Evolutionary conservation across 305 asterid genomes (phyloP), one percentile per base, ranked within the genome.

Genomic region (Galium porrigens): DNA sequence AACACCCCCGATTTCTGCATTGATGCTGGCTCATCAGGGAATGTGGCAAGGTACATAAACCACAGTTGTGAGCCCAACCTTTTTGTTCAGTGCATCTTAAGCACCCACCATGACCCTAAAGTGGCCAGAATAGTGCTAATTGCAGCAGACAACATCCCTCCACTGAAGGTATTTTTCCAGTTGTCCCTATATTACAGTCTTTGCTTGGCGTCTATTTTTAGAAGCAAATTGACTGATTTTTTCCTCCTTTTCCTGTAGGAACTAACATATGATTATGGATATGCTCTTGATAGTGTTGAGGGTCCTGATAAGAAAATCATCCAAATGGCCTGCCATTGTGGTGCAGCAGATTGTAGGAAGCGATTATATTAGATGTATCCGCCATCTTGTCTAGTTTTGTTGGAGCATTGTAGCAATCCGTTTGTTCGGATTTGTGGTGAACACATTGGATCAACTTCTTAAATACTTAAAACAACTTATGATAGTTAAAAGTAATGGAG

Each of bases 91-190:
- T 91, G 98, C 61, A 75, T 91, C 54, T 79, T 91, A 44, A 84
- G 84, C 73, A 11, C 67, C n/a, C 96, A 88, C 60, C 96, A 86
- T 20, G 95, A 91, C 36, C 48, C 81, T 6, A 81, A 69, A 37
- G 84, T 82, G 30, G 98, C 96, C 12, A 63, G 94, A 67, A 73
- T 88, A 10, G 68, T 88, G 64, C 82, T 91, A 5, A 68, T 91
- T 67, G 94, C 96, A 2, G 94, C 94, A 0, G 96, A 91, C 59
- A 88, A 86, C 58, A 91, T 88, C n/a, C 88, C 95, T 0, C 98
- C 96, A 6, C 69, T 88, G 4, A 82, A 84, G 96, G 52, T 46
- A 15, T 14, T 46, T 46, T 46, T 46, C 52, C 14, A 44, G 48
- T 39, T 39, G 14, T 10, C 46, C 46, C 46, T 10, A 36, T 6